phyloP scores from a whole-genome alignment of 2,329 filamentous ascomycete species.

The Tolypocladium pustulatum region DNA sequence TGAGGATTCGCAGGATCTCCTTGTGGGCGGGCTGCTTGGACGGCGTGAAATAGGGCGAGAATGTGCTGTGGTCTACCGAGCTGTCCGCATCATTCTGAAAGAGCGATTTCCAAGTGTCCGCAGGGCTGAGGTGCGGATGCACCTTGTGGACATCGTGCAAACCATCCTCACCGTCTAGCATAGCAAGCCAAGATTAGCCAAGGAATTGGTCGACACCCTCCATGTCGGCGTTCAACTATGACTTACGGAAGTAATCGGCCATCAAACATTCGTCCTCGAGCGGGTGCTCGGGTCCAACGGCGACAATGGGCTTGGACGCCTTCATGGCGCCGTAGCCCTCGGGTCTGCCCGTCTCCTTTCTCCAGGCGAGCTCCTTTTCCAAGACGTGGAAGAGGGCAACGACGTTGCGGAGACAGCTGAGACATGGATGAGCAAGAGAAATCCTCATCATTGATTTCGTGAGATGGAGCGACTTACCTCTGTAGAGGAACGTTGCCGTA shows the following conservation, averaged over 20 bases:
- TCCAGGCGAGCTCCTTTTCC: slow-evolving; percentile 80
- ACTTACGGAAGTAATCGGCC: slow-evolving; percentile 79
- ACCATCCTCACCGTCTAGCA: slow-evolving; percentile 61
- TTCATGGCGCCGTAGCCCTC: slow-evolving; percentile 66
- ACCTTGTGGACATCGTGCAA: slow-evolving; percentile 65
- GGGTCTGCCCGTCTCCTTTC: slow-evolving; percentile 53
- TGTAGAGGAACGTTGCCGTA: slow-evolving; percentile 89
- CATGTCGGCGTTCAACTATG: background rate
- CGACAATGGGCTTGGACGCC: slow-evolving; percentile 68
- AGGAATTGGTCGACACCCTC: background rate
- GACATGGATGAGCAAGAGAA: background rate
- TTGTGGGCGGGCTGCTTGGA: slow-evolving; percentile 65
- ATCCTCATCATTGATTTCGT: background rate
- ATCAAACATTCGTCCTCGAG: slow-evolving; percentile 72
- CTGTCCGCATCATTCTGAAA: slow-evolving; percentile 33
- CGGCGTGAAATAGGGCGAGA: slow-evolving; percentile 59
- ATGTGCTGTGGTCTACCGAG: slow-evolving; percentile 29
- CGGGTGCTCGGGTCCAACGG: slow-evolving; percentile 77
- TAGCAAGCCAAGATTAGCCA: slow-evolving; percentile 3
- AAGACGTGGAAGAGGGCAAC: slow-evolving; percentile 87
- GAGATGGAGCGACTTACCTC: slow-evolving; percentile 39
- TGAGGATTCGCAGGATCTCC: slow-evolving; percentile 81
- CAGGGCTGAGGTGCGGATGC: slow-evolving; percentile 64
- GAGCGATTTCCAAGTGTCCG: slow-evolving; percentile 62
- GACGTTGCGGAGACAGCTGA: slow-evolving; percentile 75